A percentile compares a stretch with the other conserved stretches of the same genome.
Conservation (phyloP, 495 filamentous ascomycete genomes). For the Hypomontagnella submonticulosa region DNA sequence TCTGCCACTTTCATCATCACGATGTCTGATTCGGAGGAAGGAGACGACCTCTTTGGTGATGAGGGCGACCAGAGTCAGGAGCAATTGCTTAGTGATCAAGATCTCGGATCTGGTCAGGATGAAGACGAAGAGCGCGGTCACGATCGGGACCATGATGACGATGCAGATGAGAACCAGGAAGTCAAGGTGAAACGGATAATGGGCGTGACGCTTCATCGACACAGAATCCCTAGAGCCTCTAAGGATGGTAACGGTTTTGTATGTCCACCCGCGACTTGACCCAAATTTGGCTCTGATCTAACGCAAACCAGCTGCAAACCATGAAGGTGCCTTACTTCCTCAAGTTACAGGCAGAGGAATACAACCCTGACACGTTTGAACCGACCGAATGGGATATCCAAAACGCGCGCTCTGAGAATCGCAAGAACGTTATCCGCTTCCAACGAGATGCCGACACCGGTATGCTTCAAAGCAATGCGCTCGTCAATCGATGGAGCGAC, state of each 20-base stretch:
- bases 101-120: conserved; percentile 82
- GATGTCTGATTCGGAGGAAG: conserved; percentile 66
- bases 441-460: conserved; percentile 55
- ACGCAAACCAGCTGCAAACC: conserved; percentile 71
- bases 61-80: conserved; percentile 50
- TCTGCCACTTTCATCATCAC: not conserved
- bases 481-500: conserved; percentile 84
- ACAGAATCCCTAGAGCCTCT: conserved; percentile 72
- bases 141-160: conserved; percentile 26
- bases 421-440: conserved; percentile 54
- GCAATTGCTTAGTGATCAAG: conserved; percentile 69
- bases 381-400: conserved; percentile 59
- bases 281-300: conserved; percentile 4
- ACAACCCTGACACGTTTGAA: conserved; percentile 75
- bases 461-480: conserved; percentile 77
- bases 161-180: conserved; percentile 63
- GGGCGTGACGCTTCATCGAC: conserved; percentile 68
- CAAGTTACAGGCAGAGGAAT: conserved; percentile 77
- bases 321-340: conserved; percentile 84
- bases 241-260: conserved; percentile 76
- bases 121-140: conserved; percentile 45
- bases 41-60: conserved; percentile 75
- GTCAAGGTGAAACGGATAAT: conserved; percentile 65
- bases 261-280: conserved; percentile 24
- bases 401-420: conserved; percentile 53